These are phyloP conservation scores for Tritrichomonas foetus DNA, from an alignment of 208 protist species.

Conservation along the genomic window DNA sequence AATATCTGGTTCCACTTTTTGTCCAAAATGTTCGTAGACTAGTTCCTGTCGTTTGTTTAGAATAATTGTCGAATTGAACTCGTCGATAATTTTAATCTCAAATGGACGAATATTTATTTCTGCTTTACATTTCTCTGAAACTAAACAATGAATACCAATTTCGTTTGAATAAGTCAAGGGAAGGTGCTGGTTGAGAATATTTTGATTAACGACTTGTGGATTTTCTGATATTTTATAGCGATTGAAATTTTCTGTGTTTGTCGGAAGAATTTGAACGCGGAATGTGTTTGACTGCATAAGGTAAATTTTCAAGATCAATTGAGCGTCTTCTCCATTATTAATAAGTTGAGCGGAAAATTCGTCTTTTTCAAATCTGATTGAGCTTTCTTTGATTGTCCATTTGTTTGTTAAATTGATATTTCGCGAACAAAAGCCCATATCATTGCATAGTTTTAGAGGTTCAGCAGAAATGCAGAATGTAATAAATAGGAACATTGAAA, in stretches of 20 bases:
- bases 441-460: background rate
- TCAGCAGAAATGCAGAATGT: no score
- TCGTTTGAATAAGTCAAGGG: background rate
- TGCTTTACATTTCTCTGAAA: no score
- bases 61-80: background rate
- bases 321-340: background rate
- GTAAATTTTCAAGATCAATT: background rate
- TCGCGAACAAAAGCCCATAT: background rate
- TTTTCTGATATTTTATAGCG: background rate
- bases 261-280: background rate
- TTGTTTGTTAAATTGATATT: background rate
- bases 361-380: background rate
- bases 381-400: background rate
- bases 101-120: background rate
- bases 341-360: background rate
- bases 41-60: background rate
- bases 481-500: no score
- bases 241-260: background rate
- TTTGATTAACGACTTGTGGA: background rate
- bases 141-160: background rate
- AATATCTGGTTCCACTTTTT: background rate
- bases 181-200: background rate
- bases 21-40: background rate
- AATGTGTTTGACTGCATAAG: background rate
- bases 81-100: background rate